These are phyloP conservation scores for Camelina neglecta DNA, from an alignment of 345 rosid genomes.

Conservation along the genomic window DNA sequence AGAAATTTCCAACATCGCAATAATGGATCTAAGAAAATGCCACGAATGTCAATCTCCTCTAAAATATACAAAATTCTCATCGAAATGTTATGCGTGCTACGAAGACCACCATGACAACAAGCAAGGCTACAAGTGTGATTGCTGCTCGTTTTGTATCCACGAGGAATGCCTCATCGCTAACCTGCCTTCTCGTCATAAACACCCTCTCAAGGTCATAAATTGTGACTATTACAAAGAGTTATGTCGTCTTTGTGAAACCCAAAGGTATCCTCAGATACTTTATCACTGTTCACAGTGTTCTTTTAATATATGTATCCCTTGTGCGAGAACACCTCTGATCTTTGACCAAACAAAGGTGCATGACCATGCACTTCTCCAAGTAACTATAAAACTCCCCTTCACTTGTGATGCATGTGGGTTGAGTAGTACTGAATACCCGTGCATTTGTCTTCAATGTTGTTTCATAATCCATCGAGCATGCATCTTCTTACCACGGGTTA, in stretches of 20 bases:
- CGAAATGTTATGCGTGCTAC: not conserved
- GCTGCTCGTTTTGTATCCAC: not conserved
- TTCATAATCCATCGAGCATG: not conserved
- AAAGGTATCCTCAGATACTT: not conserved
- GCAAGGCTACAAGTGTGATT: conserved; percentile 1
- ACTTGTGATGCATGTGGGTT: conserved; percentile 5
- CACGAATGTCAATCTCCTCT: not conserved
- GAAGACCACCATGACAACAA: not conserved
- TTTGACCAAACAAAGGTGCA: not conserved
- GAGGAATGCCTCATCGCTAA: not conserved
- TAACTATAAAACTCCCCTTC: not conserved
- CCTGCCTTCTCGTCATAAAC: conserved; percentile 26
- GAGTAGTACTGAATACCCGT: not conserved
- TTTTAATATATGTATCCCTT: not conserved
- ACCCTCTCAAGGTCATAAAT: not conserved
- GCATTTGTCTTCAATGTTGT: not conserved
- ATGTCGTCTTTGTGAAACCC: not conserved
- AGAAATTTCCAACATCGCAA: not conserved
- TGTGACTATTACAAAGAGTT: fast-evolving
- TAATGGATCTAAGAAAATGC: not conserved
- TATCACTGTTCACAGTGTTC: not conserved
- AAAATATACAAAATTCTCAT: not conserved
- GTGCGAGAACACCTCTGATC: conserved; percentile 16
- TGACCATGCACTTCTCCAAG: not conserved
- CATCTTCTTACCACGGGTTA: conserved; percentile 7